phyloP scores from a whole-genome alignment of 2,329 filamentous ascomycete species.

The Coniochaeta hoffmannii region DNA sequence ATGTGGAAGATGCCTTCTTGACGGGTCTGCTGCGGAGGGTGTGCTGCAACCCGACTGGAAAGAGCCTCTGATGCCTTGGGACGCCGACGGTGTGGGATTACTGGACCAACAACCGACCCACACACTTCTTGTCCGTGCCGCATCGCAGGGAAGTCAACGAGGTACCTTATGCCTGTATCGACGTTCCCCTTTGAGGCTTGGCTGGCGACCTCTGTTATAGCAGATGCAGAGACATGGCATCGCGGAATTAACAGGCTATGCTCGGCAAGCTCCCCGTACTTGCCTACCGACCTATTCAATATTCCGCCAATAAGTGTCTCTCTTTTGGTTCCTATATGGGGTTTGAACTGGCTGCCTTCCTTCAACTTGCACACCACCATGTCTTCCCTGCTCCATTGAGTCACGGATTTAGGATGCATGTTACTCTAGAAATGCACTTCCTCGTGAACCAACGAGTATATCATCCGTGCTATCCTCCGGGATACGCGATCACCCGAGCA shows the following conservation, averaged over 20 bases:
- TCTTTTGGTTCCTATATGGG: neutral
- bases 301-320: neutral
- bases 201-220: neutral
- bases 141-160: neutral
- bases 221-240: neutral
- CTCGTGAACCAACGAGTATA: neutral
- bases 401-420: constrained; percentile 1
- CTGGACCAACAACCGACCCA: neutral
- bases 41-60: neutral
- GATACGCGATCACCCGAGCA: neutral
- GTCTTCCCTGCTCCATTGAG: neutral
- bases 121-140: neutral
- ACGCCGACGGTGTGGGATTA: neutral
- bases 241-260: neutral
- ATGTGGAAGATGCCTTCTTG: neutral
- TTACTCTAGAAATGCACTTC: neutral
- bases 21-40: neutral
- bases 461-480: neutral
- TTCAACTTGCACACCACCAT: neutral
- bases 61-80: neutral
- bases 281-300: neutral
- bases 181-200: neutral
- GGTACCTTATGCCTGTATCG: neutral
- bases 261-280: neutral
- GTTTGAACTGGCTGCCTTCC: neutral